These are phyloP conservation scores for Aspergillus terreus DNA, from an alignment of 2,329 filamentous ascomycete genomes.

Conservation along the genomic window DNA sequence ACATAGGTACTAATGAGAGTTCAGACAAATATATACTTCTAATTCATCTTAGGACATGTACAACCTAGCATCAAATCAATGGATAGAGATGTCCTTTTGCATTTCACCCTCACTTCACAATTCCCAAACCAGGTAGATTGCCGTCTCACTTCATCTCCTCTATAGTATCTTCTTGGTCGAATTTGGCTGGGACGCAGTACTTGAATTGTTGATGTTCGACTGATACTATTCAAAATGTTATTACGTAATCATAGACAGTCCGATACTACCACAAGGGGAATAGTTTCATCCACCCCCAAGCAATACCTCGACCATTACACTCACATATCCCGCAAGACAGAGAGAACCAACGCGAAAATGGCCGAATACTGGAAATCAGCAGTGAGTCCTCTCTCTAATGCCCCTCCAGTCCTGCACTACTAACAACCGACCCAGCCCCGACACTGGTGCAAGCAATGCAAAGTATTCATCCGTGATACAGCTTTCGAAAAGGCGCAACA, in stretches of 20 bases:
- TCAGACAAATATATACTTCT: neutral
- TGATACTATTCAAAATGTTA: neutral
- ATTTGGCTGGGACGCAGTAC: no score
- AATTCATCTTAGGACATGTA: no score
- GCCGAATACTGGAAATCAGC: slow-evolving; percentile 99
- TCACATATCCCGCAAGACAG: no score
- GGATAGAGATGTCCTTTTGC: no score
- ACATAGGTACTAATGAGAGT: neutral
- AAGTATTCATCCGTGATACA: slow-evolving; percentile 84
- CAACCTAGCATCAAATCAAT: no score
- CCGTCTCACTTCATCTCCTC: no score
- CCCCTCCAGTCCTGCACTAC: neutral
- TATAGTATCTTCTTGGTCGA: no score
- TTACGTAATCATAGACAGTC: slow-evolving; percentile 6
- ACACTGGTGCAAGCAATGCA: slow-evolving; percentile 98
- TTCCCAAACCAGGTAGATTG: no score
- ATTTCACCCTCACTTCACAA: no score
- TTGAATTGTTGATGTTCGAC: no score
- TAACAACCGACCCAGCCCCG: slow-evolving; percentile 56
- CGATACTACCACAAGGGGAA: neutral
- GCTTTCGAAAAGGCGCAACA: slow-evolving; percentile 85
- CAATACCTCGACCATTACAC: neutral
- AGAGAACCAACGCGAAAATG: slow-evolving; percentile 52
- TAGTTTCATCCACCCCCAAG: neutral
- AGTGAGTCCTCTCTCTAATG: slow-evolving; percentile 35